Conservation (phyloP, 805 yeast species). For the Metschnikowia lunata region DNA sequence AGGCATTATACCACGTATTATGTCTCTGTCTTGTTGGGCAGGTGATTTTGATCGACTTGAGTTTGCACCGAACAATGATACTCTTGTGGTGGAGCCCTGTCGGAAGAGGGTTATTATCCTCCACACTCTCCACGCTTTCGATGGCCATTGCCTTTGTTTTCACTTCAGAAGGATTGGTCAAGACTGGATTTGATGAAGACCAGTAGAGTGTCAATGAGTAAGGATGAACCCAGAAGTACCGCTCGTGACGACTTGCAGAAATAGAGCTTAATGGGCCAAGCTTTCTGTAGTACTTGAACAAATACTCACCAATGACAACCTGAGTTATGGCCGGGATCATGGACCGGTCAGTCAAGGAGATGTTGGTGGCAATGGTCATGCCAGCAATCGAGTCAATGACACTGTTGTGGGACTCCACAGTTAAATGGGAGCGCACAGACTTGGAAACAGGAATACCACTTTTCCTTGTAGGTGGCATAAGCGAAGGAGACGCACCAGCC, state of each 20-base stretch:
- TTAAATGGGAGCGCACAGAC: conserved; percentile 28
- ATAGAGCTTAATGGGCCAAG: conserved; percentile 70
- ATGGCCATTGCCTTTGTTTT: conserved; percentile 80
- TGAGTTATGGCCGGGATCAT: conserved; percentile 87
- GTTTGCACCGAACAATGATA: conserved; percentile 67
- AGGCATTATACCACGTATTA: conserved; percentile 84
- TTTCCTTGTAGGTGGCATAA: conserved; percentile 2
- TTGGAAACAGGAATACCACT: conserved; percentile 8
- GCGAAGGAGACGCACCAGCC: conserved; percentile 5
- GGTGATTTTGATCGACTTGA: conserved; percentile 68
- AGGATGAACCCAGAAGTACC: conserved; percentile 97
- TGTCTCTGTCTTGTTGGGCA: conserved; percentile 86
- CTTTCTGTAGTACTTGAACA: conserved; percentile 79
- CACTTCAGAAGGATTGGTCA: conserved; percentile 59
- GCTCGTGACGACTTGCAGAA: conserved; percentile 78
- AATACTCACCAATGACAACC: conserved; percentile 87
- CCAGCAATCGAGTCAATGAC: conserved; percentile 32
- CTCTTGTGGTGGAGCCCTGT: conserved; percentile 85
- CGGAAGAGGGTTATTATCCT: conserved; percentile 83
- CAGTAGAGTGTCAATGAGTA: conserved; percentile 87
- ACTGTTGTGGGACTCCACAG: conserved; percentile 24
- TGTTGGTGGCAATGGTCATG: conserved; percentile 53
- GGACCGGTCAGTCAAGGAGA: conserved; percentile 61
- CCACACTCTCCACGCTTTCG: conserved; percentile 69
- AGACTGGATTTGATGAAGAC: conserved; percentile 76